Percentiles rank a stretch among this genome's conserved stretches.
Evolutionary conservation across 1,284 basidiomycete genomes (phyloP).

Genomic region (Moesziomyces parantarcticus): DNA sequence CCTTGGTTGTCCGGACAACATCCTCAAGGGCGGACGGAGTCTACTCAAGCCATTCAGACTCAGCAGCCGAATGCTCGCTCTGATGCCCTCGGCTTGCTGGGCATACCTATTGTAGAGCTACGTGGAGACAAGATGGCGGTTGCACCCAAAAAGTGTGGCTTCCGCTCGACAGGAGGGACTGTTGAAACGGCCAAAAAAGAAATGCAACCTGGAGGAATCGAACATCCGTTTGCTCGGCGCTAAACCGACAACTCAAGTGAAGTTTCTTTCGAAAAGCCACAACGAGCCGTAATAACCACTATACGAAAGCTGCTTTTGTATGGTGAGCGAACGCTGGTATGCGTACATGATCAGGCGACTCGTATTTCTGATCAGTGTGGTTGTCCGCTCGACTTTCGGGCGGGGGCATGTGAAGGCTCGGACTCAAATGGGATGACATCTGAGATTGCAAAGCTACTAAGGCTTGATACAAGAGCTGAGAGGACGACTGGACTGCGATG

Average conservation of each 20-base stretch:
- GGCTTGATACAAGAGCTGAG: conserved; percentile 5
- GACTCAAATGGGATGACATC: neutral
- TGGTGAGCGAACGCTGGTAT: neutral
- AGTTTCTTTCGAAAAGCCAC: conserved; percentile 7
- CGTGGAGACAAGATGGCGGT: too few relatives aligned
- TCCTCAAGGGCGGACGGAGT: too few relatives aligned
- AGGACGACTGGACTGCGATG: conserved; percentile 16
- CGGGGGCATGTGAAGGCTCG: conserved; percentile 1
- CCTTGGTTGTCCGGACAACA: too few relatives aligned
- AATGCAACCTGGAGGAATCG: conserved; percentile 34
- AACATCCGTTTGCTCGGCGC: conserved; percentile 44
- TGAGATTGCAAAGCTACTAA: neutral
- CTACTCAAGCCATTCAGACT: too few relatives aligned
- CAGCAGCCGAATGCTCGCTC: too few relatives aligned
- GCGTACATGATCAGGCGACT: too few relatives aligned
- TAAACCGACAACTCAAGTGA: neutral
- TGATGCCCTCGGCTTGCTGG: too few relatives aligned
- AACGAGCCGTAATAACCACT: conserved; percentile 34
- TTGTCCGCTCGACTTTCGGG: too few relatives aligned
- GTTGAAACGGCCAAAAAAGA: neutral
- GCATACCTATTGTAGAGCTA: too few relatives aligned
- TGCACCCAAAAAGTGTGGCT: neutral
- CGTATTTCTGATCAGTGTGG: too few relatives aligned
- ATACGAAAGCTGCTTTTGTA: conserved; percentile 2
- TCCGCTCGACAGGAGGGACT: too few relatives aligned